Evolutionary conservation across 2,329 filamentous ascomycete species (phyloP).

Genomic region (Arthrobotrys megalospora): DNA sequence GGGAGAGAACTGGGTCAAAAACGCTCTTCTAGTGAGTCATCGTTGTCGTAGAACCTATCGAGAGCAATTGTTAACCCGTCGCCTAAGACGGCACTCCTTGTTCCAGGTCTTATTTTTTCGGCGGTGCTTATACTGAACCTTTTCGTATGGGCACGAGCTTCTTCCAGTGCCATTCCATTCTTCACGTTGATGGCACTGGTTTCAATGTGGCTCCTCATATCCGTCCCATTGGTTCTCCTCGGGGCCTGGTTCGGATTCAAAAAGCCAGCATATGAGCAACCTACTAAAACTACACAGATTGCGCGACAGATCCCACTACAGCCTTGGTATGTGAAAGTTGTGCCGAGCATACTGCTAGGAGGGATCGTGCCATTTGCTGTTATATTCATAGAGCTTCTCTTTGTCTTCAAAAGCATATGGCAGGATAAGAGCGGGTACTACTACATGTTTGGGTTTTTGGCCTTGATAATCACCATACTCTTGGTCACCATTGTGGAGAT

Average conservation of each 20-base stretch:
- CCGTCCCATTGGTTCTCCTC: constrained; percentile 85
- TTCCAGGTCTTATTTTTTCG: constrained; percentile 83
- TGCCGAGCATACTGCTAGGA: constrained; percentile 78
- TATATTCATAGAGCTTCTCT: constrained; percentile 88
- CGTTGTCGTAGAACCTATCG: background rate
- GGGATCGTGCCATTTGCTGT: constrained; percentile 88
- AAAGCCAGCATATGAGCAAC: constrained; percentile 81
- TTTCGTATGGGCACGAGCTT: constrained; percentile 91
- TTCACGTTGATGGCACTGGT: constrained; percentile 81
- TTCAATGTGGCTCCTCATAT: constrained; percentile 85
- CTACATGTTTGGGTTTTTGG: constrained; percentile 89
- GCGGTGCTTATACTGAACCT: constrained; percentile 85
- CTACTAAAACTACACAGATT: constrained; percentile 81
- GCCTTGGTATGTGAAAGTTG: constrained; percentile 79
- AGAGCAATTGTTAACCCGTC: constrained; percentile 8
- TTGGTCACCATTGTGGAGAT: constrained; percentile 85
- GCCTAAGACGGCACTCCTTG: constrained; percentile 77
- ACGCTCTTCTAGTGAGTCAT: constrained; percentile 75
- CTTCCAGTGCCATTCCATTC: constrained; percentile 88
- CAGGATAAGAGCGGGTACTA: constrained; percentile 93
- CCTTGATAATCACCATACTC: constrained; percentile 80
- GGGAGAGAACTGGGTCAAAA: constrained; percentile 80
- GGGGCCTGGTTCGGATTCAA: constrained; percentile 84
- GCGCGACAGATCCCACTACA: constrained; percentile 81
- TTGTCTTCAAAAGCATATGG: constrained; percentile 89